phyloP scores from a whole-genome alignment of 75 land plant genomes.

The Pinus tabuliformis region DNA sequence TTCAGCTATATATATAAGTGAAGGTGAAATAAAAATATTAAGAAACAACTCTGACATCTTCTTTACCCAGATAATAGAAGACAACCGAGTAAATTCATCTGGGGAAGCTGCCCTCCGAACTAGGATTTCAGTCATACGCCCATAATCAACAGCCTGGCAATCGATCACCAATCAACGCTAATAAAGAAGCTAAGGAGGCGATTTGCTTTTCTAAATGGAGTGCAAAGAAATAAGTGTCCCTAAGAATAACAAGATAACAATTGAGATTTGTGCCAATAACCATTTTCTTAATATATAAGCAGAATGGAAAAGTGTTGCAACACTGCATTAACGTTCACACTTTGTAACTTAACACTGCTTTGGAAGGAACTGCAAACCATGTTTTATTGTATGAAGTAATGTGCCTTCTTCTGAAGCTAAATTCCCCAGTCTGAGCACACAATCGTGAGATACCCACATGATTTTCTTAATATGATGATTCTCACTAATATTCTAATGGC shows the following conservation, averaged over 20 bases:
- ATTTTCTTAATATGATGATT: no score
- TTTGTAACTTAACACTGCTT: no score
- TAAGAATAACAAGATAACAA: not conserved
- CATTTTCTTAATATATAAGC: not conserved
- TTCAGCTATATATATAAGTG: not conserved
- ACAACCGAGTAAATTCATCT: constrained; percentile 45
- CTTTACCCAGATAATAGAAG: constrained; percentile 40
- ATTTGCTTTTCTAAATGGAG: not conserved
- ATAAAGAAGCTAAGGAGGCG: no score
- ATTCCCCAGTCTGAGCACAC: no score
- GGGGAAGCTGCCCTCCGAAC: constrained; percentile 37
- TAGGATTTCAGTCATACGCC: constrained; percentile 47
- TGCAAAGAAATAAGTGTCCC: not conserved
- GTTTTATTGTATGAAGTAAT: no score
- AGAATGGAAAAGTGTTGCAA: no score
- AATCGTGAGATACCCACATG: no score
- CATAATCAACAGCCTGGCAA: constrained; percentile 48
- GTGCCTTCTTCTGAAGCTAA: no score
- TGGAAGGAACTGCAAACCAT: no score
- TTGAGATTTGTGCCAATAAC: not conserved
- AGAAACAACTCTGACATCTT: not conserved
- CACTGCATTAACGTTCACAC: no score
- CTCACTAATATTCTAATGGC: no score
- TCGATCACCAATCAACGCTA: not conserved
- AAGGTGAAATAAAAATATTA: not conserved